Base-by-base conservation (phyloP, 2,329 filamentous ascomycete species). In the Monosporascus sp. region DNA sequence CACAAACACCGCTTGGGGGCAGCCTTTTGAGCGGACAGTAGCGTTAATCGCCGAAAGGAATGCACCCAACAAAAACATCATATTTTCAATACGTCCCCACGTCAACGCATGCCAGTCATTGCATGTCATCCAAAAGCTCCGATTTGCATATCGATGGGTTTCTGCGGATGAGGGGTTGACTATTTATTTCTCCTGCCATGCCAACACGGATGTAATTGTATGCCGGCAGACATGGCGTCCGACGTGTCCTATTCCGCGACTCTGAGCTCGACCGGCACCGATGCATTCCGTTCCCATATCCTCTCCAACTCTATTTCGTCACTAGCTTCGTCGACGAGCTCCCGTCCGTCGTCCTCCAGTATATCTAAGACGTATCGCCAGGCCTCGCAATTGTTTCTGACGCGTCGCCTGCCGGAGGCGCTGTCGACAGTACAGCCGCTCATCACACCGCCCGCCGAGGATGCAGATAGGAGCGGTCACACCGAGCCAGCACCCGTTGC, bases 361-460 rank as follows among this genome's bases (percentile, higher is more conserved):
- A 88, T 96, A 65, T 94, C 93, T 61, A 94, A 94, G 72, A 88
- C 88, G 31, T 97, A 97, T 74, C 90, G 93, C 60, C 91, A 96
- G 74, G 89, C 94, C 34, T 95, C 91, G 6, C 92, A 94, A 59
- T 82, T 97, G 24, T 99, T 96, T 73, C 80, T 99, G 55, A 99
- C 94, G 70, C 91, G 94, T 70, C 89, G 93, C 47, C 78, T 97
- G 51, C 89, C 90, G 61, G 94, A 99, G 72, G 89, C 93, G 0
- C 79, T 97, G 31, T 89, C 90, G 22, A 91, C 88, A 4, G 82
- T 99, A 50, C 79, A 92, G 47, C 90, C 93, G 8, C 80, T 97
- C 56, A 88, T 99, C 65, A 85, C 81, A 1, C 79, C 85, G 7
- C 75, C 74, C 2, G 67, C 74, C 24, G 63, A 68, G 50, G 74